A percentile compares a stretch with the other conserved stretches of the same genome.
Conservation (phyloP, 768 basidiomycete species). For the Gymnopilus dilepis region DNA sequence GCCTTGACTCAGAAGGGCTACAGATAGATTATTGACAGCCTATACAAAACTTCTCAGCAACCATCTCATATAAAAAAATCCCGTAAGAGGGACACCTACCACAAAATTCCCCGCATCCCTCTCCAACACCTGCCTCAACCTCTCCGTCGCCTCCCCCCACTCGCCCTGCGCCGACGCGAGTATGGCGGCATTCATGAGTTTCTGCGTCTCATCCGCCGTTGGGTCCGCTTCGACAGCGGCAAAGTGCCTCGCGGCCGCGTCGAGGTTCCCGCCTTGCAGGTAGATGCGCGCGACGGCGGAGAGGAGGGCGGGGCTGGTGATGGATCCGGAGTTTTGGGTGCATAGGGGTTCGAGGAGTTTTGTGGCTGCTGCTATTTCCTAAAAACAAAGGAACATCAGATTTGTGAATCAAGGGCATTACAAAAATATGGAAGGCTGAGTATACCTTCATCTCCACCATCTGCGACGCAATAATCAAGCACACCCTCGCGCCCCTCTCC, state of each 20-base stretch:
- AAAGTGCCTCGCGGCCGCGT: constrained; percentile 64
- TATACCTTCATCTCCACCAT: constrained; percentile 83
- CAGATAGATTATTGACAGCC: constrained; percentile 82
- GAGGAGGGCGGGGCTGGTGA: constrained; percentile 59
- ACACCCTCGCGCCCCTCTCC: constrained; percentile 77
- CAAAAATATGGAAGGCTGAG: not conserved
- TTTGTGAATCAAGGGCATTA: not conserved
- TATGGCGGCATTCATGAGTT: constrained; percentile 70
- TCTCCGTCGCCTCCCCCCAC: constrained; percentile 58
- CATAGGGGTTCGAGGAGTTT: constrained; percentile 73
- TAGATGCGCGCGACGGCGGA: constrained; percentile 78
- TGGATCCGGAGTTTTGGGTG: constrained; percentile 40
- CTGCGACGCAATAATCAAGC: constrained; percentile 80
- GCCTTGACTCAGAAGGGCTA: constrained; percentile 73
- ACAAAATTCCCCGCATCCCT: constrained; percentile 65
- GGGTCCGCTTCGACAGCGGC: constrained; percentile 50
- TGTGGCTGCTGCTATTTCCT: constrained; percentile 76
- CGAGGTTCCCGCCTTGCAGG: constrained; percentile 72
- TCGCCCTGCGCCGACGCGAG: constrained; percentile 73
- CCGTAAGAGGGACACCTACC: constrained; percentile 38
- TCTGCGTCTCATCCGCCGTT: constrained; percentile 45
- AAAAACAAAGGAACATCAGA: not conserved
- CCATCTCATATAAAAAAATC: not conserved
- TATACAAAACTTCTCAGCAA: constrained; percentile 25
- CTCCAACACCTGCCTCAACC: constrained; percentile 49